Evolutionary conservation across 2,329 filamentous ascomycete species (phyloP).

Genomic region (Diaporthe citri): DNA sequence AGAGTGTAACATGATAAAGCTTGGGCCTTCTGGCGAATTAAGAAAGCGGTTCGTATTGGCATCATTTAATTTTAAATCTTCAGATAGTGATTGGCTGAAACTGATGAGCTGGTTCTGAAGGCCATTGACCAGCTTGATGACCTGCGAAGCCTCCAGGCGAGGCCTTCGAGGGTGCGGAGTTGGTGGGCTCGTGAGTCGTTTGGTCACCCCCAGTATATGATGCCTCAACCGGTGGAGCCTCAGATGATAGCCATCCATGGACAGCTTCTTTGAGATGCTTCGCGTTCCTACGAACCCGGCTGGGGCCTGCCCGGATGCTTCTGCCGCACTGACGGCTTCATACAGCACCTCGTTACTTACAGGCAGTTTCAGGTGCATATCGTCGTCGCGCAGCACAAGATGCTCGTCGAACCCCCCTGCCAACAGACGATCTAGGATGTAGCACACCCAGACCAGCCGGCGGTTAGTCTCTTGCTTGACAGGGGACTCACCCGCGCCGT

Average conservation of each 20-base stretch:
- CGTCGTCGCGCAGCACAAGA: constrained; percentile 52
- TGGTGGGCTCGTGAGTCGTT: constrained; percentile 35
- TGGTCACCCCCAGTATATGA: constrained; percentile 49
- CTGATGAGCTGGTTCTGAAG: constrained; percentile 54
- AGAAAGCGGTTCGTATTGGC: constrained; percentile 51
- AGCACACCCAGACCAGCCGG: constrained; percentile 55
- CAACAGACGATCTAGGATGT: constrained; percentile 53
- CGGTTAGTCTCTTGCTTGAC: constrained; percentile 53
- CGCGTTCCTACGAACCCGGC: background rate
- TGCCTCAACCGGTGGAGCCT: constrained; percentile 54
- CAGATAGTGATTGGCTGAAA: constrained; percentile 52
- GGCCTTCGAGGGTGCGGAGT: constrained; percentile 43
- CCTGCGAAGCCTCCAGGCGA: constrained; percentile 51
- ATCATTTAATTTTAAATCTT: constrained; percentile 51
- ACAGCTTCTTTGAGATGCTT: constrained; percentile 1
- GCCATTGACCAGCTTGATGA: constrained; percentile 53
- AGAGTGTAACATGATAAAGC: constrained; percentile 54
- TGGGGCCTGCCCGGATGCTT: background rate
- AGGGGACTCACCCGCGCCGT: constrained; percentile 49
- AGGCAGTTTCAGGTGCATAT: constrained; percentile 55
- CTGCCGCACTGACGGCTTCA: constrained; percentile 38
- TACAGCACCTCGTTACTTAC: constrained; percentile 51
- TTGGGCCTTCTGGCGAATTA: constrained; percentile 47
- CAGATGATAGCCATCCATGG: constrained; percentile 51
- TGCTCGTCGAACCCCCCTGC: constrained; percentile 57